Conservation (phyloP, 2,329 filamentous ascomycete genomes). For the Paracamarosporium sp. region DNA sequence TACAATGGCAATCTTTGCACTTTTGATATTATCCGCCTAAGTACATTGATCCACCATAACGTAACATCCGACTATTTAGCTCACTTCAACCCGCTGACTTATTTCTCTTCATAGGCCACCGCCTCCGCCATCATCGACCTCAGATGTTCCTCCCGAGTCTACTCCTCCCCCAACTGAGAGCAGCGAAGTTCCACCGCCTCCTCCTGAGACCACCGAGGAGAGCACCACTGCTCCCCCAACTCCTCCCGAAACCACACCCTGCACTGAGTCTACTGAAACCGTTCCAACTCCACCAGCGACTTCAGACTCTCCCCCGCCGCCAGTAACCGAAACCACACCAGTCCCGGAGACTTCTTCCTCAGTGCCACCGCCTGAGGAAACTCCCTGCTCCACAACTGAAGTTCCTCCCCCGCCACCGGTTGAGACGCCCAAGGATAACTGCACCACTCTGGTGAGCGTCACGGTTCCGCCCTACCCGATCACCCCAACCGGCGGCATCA, state of each 20-base stretch:
- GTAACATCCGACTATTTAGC: no score
- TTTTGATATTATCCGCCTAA: no score
- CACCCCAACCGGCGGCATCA: conserved; percentile 21
- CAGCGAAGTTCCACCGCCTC: neutral
- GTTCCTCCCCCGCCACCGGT: conserved; percentile 16
- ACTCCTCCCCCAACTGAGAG: neutral
- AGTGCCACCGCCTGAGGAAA: neutral
- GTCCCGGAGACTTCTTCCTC: conserved; percentile 26
- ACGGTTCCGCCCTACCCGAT: conserved; percentile 28
- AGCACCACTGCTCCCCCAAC: neutral
- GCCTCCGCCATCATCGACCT: neutral
- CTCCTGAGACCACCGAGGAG: conserved; percentile 1
- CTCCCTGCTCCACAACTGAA: conserved; percentile 12
- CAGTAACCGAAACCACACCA: neutral
- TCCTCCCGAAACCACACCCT: conserved; percentile 16
- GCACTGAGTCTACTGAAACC: conserved; percentile 17
- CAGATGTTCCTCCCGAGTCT: neutral
- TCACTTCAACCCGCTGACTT: no score
- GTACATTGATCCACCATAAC: no score
- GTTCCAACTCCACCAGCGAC: conserved; percentile 2
- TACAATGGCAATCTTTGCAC: neutral
- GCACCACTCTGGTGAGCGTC: conserved; percentile 16
- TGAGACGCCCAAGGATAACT: conserved; percentile 10
- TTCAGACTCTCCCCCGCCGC: conserved; percentile 5
- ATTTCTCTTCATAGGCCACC: neutral